A percentile compares a stretch with the other conserved stretches of the same genome.
Conservation (phyloP, 2,329 filamentous ascomycete genomes). For the Neofusicoccum parvum region DNA sequence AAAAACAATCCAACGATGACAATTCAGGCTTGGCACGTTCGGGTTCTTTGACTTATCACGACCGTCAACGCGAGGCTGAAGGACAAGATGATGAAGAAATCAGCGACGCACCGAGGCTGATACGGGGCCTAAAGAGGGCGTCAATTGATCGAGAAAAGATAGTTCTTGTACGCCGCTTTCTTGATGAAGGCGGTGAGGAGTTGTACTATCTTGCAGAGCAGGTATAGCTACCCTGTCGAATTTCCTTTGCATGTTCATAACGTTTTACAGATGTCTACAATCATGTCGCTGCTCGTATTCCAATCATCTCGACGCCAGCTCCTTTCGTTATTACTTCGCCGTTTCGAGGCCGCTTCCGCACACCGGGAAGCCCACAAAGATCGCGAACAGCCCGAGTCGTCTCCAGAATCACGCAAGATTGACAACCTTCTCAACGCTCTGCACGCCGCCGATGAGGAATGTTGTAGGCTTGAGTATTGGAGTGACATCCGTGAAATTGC, state of each 20-base stretch:
- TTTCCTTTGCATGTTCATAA: background rate
- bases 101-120: conserved; percentile 67
- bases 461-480: conserved; percentile 83
- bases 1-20: conserved; percentile 22
- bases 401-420: conserved; percentile 55
- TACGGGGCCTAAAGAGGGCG: conserved; percentile 67
- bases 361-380: conserved; percentile 52
- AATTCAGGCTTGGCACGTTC: background rate
- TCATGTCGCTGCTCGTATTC: conserved; percentile 76
- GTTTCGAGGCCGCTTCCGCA: conserved; percentile 53
- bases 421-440: conserved; percentile 74
- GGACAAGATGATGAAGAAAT: conserved; percentile 51
- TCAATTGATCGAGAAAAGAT: conserved; percentile 91
- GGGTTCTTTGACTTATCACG: background rate
- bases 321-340: conserved; percentile 65
- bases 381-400: conserved; percentile 46
- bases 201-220: conserved; percentile 71
- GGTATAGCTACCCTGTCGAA: conserved; percentile 36
- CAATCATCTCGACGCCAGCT: conserved; percentile 82
- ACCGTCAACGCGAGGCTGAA: conserved; percentile 45
- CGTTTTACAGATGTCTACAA: conserved; percentile 32
- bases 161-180: conserved; percentile 77
- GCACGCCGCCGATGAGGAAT: conserved; percentile 76
- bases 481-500: conserved; percentile 62
- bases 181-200: conserved; percentile 75